phyloP scores from a whole-genome alignment of 257 asterid species.

The Nicotiana noctiflora region DNA sequence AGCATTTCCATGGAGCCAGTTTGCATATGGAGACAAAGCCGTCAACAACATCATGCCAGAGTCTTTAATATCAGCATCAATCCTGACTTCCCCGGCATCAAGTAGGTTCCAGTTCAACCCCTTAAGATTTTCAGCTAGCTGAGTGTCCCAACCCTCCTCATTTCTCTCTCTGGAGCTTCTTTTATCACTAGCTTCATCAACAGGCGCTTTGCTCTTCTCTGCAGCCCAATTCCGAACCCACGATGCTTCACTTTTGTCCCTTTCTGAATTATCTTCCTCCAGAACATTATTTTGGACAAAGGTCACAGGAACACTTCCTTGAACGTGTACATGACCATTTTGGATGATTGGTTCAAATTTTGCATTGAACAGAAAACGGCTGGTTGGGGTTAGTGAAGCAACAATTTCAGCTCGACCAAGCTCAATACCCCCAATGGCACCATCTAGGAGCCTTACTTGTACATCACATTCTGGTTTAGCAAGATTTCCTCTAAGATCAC shows the following conservation, averaged over 20 bases:
- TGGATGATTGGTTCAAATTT: slow-evolving; percentile 86
- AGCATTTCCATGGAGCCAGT: slow-evolving; percentile 98
- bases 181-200: slow-evolving; percentile 64
- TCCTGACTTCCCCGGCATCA: slow-evolving; percentile 95
- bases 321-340: slow-evolving; percentile 86
- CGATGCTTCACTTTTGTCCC: slow-evolving; percentile 57
- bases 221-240: slow-evolving; percentile 73
- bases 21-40: slow-evolving; percentile 93
- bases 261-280: slow-evolving; percentile 64
- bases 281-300: slow-evolving; percentile 53
- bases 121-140: slow-evolving; percentile 84
- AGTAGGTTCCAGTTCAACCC: slow-evolving; percentile 93
- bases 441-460: slow-evolving; percentile 96
- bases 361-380: slow-evolving; percentile 91
- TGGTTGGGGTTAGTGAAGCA: slow-evolving; percentile 85
- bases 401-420: slow-evolving; percentile 97
- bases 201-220: slow-evolving; percentile 51
- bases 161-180: slow-evolving; percentile 68
- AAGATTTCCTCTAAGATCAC: slow-evolving; percentile 95
- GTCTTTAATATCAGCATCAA: slow-evolving; percentile 95
- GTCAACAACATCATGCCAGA: slow-evolving; percentile 98
- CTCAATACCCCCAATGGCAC: slow-evolving; percentile 91
- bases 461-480: slow-evolving; percentile 97
- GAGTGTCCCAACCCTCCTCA: slow-evolving; percentile 87
- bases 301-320: slow-evolving; percentile 88